Evolutionary conservation across 495 filamentous ascomycete species (phyloP).

Genomic region (Aspergillus homomorphus): DNA sequence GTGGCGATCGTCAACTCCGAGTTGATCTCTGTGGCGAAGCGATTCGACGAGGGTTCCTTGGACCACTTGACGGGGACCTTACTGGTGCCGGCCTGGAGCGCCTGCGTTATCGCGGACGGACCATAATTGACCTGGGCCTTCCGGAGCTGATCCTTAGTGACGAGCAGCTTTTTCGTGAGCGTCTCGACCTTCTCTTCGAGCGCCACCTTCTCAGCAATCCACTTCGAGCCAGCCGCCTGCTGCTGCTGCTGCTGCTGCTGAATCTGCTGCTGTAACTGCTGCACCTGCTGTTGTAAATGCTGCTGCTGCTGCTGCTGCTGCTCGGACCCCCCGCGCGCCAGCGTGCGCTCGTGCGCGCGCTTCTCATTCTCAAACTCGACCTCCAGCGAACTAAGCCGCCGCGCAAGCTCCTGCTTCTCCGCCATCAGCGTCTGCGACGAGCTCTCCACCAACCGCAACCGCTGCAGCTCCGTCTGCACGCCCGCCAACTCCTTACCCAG

Average conservation of each 20-base stretch:
- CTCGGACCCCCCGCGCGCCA: conserved; percentile 41
- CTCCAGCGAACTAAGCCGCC: conserved; percentile 70
- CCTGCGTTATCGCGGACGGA: conserved; percentile 38
- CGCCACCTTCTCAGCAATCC: conserved; percentile 52
- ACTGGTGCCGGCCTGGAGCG: conserved; percentile 3
- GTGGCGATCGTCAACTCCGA: conserved; percentile 59
- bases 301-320: not conserved
- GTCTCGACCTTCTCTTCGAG: conserved; percentile 67
- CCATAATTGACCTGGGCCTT: conserved; percentile 43
- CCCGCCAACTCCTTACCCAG: conserved; percentile 67
- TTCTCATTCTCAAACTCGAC: conserved; percentile 79
- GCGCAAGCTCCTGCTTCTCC: conserved; percentile 73
- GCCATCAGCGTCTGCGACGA: conserved; percentile 63
- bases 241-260: conserved; percentile 40
- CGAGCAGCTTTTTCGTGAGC: conserved; percentile 61
- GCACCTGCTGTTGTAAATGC: conserved; percentile 44
- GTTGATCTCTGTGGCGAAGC: conserved; percentile 45
- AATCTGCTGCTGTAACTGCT: conserved; percentile 36
- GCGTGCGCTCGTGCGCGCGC: conserved; percentile 58
- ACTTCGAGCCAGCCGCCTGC: conserved; percentile 31
- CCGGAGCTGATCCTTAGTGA: conserved; percentile 68
- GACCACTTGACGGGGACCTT: conserved; percentile 22
- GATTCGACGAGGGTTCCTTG: conserved; percentile 26
- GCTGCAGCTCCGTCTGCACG: conserved; percentile 74
- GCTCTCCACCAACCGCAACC: conserved; percentile 65